Evolutionary conservation across 2,329 filamentous ascomycete genomes (phyloP).

Genomic region (Neurospora sp.): DNA sequence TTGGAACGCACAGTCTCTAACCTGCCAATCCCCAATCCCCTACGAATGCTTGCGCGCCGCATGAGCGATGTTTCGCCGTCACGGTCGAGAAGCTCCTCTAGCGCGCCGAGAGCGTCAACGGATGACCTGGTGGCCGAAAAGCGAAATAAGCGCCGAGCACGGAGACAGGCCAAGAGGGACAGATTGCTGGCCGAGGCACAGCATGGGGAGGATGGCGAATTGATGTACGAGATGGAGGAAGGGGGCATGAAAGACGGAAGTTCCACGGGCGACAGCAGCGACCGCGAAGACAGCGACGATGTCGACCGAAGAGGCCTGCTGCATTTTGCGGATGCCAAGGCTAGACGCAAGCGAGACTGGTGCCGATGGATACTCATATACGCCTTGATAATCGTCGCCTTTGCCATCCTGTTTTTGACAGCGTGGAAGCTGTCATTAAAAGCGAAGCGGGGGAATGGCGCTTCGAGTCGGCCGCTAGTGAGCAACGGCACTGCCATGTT

Average conservation of each 20-base stretch:
- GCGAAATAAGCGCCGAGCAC: constrained; percentile 36
- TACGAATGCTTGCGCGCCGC: constrained; percentile 22
- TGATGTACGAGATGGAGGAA: constrained; percentile 90
- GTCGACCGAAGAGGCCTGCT: constrained; percentile 44
- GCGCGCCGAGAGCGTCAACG: constrained; percentile 4
- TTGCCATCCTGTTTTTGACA: constrained; percentile 45
- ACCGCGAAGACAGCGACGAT: constrained; percentile 51
- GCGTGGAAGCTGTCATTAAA: constrained; percentile 50
- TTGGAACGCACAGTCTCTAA: constrained; percentile 39
- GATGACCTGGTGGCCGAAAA: constrained; percentile 37
- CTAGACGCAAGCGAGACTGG: constrained; percentile 41
- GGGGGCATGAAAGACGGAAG: constrained; percentile 61
- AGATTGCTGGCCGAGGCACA: constrained; percentile 42
- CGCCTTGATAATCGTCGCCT: constrained; percentile 39
- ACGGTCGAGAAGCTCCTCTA: constrained; percentile 14
- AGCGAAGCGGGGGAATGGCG: constrained; percentile 23
- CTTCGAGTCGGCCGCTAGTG: constrained; percentile 19
- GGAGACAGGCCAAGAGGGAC: constrained; percentile 44
- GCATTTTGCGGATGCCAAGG: constrained; percentile 36
- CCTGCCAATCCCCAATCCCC: constrained; percentile 40
- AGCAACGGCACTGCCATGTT: constrained; percentile 87
- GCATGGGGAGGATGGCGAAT: constrained; percentile 59
- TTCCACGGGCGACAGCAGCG: constrained; percentile 51
- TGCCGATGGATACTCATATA: constrained; percentile 45
- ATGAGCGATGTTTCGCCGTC: constrained; percentile 16